phyloP scores from a whole-genome alignment of 2,329 filamentous ascomycete genomes.

The Didymella pinodella region DNA sequence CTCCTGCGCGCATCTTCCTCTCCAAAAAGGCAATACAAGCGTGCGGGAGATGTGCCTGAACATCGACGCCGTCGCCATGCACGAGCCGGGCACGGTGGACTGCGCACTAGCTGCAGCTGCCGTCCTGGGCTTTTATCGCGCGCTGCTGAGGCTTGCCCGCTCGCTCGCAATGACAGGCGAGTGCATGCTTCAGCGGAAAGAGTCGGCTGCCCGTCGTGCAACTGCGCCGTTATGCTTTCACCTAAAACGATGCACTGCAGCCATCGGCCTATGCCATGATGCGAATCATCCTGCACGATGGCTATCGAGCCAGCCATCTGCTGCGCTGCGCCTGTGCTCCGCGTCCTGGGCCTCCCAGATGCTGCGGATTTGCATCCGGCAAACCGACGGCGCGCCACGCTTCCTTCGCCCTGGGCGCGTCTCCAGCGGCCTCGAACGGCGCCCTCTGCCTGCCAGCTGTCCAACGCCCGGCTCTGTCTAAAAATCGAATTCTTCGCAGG shows the following conservation, averaged over 20 bases:
- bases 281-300: conserved; percentile 36
- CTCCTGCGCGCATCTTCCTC: conserved; percentile 5
- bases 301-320: conserved; percentile 30
- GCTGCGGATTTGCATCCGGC: conserved; percentile 18
- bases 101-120: conserved; percentile 38
- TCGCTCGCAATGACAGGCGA: conserved; percentile 23
- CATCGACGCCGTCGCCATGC: conserved; percentile 31
- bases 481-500: conserved; percentile 22
- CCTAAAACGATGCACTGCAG: conserved; percentile 36
- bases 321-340: conserved; percentile 28
- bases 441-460: conserved; percentile 12
- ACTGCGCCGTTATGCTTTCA: conserved; percentile 39
- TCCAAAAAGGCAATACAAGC: conserved; percentile 19
- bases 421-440: conserved; percentile 34
- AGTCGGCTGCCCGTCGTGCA: conserved; percentile 38
- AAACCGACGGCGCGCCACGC: conserved; percentile 27
- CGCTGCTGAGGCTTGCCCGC: conserved; percentile 15
- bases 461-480: not conserved
- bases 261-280: conserved; percentile 29
- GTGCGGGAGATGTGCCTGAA: conserved; percentile 45
- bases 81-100: conserved; percentile 35
- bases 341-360: conserved; percentile 14
- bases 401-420: conserved; percentile 26
- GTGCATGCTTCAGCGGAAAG: conserved; percentile 32
- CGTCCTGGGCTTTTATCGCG: conserved; percentile 27